phyloP scores from a whole-genome alignment of 495 filamentous ascomycete genomes.

The Neurospora sublineolata region DNA sequence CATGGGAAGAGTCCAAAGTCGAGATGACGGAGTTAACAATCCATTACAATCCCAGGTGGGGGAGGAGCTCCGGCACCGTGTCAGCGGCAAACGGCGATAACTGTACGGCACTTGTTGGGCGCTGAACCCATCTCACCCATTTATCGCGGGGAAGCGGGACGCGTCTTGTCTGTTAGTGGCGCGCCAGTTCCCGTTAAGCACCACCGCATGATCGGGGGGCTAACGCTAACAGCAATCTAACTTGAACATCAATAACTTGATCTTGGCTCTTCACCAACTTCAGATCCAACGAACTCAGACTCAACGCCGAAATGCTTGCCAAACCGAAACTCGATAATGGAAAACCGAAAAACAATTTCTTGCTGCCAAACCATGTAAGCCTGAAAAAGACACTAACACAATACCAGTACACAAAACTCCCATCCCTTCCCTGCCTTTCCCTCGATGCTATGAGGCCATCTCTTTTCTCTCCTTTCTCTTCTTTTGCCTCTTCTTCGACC shows the following conservation, averaged over 20 bases:
- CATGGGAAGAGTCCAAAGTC: not conserved
- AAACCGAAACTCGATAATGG: not conserved
- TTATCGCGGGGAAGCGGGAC: not conserved
- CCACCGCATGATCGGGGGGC: no score
- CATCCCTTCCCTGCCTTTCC: not conserved
- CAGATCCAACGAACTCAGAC: not conserved
- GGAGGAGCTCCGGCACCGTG: not conserved
- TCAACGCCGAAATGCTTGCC: not conserved
- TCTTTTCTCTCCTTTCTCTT: not conserved
- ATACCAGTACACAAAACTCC: not conserved
- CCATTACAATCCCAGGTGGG: not conserved
- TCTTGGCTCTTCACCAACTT: not conserved
- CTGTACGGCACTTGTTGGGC: not conserved
- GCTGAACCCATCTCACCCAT: no score
- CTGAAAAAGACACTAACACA: not conserved
- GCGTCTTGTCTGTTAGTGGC: not conserved
- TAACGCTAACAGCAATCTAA: not conserved
- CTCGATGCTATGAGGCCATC: not conserved
- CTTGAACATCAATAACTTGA: not conserved
- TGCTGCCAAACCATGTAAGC: not conserved
- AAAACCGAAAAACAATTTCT: not conserved
- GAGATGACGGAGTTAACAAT: not conserved
- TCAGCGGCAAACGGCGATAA: not conserved
- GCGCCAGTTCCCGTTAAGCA: not conserved
- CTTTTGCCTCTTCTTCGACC: constrained; percentile 4